Conservation (phyloP, 2,329 filamentous ascomycete genomes). For the Lachnellula hyalina region DNA sequence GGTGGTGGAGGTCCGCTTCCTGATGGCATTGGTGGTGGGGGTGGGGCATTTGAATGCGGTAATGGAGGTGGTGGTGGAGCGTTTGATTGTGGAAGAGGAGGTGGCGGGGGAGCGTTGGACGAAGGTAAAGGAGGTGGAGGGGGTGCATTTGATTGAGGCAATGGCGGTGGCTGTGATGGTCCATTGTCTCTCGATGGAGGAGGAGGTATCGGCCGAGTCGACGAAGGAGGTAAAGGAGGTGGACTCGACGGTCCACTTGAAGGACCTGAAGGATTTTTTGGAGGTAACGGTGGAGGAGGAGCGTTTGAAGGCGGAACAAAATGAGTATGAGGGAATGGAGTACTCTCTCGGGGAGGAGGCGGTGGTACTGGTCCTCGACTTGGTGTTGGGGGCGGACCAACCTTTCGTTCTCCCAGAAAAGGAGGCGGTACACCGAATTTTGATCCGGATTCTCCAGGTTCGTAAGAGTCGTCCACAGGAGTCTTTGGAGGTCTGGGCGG, state of each 20-base stretch:
- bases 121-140: constrained; percentile 36
- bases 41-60: constrained; percentile 31
- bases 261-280: constrained; percentile 39
- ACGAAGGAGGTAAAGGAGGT: constrained; percentile 47
- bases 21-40: constrained; percentile 36
- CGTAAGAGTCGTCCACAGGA: constrained; percentile 60
- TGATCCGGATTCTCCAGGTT: constrained; percentile 39
- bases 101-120: constrained; percentile 32
- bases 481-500: constrained; percentile 66
- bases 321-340: constrained; percentile 45
- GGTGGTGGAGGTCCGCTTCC: constrained; percentile 31
- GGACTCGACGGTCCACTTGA: constrained; percentile 31
- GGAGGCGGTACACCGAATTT: constrained; percentile 76
- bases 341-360: constrained; percentile 51
- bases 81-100: constrained; percentile 30
- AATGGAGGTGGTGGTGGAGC: constrained; percentile 36
- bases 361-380: constrained; percentile 67
- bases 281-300: constrained; percentile 39
- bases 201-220: constrained; percentile 47
- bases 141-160: constrained; percentile 34
- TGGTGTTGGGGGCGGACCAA: constrained; percentile 70
- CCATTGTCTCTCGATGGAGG: constrained; percentile 39
- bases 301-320: constrained; percentile 31
- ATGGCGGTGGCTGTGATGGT: constrained; percentile 31
- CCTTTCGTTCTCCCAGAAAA: constrained; percentile 61